These are phyloP conservation scores for Xylaria bambusicola DNA, from an alignment of 495 filamentous ascomycete genomes.

Conservation along the genomic window DNA sequence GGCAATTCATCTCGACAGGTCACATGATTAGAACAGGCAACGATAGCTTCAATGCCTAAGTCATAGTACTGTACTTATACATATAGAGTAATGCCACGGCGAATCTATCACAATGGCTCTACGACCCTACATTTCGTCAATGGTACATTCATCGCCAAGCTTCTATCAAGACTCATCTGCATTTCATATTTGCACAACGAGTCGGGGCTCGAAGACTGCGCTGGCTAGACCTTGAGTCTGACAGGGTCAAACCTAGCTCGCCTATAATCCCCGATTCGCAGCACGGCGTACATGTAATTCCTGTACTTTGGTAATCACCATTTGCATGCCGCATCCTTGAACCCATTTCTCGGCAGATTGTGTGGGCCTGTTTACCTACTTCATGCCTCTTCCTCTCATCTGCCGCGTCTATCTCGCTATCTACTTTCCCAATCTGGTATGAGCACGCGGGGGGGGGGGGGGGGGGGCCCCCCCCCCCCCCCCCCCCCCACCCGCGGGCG, in stretches of 20 bases:
- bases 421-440: slow-evolving; percentile 1
- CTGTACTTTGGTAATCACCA: too few relatives aligned
- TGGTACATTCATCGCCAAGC: too few relatives aligned
- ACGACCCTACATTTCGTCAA: too few relatives aligned
- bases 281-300: neutral
- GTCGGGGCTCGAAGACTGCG: too few relatives aligned
- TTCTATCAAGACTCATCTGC: too few relatives aligned
- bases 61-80: neutral
- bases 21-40: slow-evolving; percentile 32
- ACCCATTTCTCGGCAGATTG: slow-evolving; percentile 4
- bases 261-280: neutral
- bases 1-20: neutral
- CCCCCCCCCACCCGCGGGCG: too few relatives aligned
- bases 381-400: neutral
- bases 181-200: too few relatives aligned
- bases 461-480: too few relatives aligned
- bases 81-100: neutral
- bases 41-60: too few relatives aligned
- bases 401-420: slow-evolving; percentile 5
- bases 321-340: neutral
- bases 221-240: neutral
- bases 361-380: slow-evolving; percentile 1
- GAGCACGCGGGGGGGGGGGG: too few relatives aligned
- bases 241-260: neutral
- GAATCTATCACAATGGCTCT: too few relatives aligned